Evolutionary conservation across 2,329 filamentous ascomycete genomes (phyloP), one percentile per base, ranked within the genome.

Genomic region (Phialophora chinensis): DNA sequence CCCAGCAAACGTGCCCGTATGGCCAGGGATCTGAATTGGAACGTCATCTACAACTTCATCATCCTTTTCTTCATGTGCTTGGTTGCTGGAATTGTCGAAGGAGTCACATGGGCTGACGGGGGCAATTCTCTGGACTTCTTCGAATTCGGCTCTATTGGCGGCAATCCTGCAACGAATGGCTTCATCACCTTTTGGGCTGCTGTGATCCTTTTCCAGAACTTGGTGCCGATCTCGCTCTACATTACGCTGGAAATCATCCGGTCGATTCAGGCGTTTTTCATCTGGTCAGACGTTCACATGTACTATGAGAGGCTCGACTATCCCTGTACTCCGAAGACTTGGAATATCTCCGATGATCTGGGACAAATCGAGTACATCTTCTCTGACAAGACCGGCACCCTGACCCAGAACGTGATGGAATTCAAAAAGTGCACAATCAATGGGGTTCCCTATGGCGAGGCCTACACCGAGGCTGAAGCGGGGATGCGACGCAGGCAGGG

Each of bases 291-390:
- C 75, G 86, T 91, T 4, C 88, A 90, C 75, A 99, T 99, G 96
- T 99, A 98, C 79, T 97, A 99, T 81, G 95, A 95, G 64, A 89
- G 88, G 74, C 88, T 97, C 71, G 93, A 97, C 74, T 93, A 97
- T 75, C 93, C 94, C 1, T 99, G 96, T 76, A 92, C 96, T 11
- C 95, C 96, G 4, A 98, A 98, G 76, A 93, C 93, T 0, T 99
- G 95, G 95, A 99, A 98, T 76, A 98, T 99, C 59, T 98, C 94
- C 0, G 95, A 99, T 75, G 96, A 99, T 74, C 85, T 99, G 55
- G 95, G 95, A 12, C 95, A 99, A 79, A 97, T 99, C 69, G 95
- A 98, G 79, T 99, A 98, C 82, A 97, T 99, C 72, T 99, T 99
- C 79, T 97, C 92, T 0, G 92, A 96, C 83, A 96, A 96, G 80